phyloP scores from a whole-genome alignment of 495 filamentous ascomycete genomes.

The Xanthoparmelia taractica region DNA sequence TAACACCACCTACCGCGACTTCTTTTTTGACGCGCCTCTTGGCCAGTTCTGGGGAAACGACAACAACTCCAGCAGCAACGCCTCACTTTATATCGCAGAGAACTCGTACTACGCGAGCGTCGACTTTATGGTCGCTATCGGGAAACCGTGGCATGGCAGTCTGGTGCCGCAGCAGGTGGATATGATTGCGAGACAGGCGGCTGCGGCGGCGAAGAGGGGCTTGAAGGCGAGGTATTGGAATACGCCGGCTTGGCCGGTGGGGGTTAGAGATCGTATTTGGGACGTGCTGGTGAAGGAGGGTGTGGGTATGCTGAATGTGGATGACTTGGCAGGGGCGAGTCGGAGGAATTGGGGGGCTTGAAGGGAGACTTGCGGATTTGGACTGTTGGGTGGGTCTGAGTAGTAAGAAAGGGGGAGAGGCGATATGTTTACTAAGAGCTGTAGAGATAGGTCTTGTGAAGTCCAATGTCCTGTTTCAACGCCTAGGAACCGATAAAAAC shows the following conservation, averaged over 20 bases:
- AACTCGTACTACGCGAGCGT: constrained; percentile 41
- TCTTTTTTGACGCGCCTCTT: constrained; percentile 62
- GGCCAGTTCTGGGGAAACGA: constrained; percentile 30
- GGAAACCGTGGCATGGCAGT: constrained; percentile 29
- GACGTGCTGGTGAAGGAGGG: constrained; percentile 57
- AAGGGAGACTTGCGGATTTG: not conserved
- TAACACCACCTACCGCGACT: constrained; percentile 48
- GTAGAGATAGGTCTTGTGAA: too few relatives aligned
- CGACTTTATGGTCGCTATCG: constrained; percentile 36
- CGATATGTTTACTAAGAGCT: too few relatives aligned
- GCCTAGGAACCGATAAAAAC: too few relatives aligned
- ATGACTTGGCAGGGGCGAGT: constrained; percentile 49
- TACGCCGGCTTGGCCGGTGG: constrained; percentile 56
- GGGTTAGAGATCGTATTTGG: constrained; percentile 63
- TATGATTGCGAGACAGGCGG: constrained; percentile 52
- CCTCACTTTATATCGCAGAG: constrained; percentile 24
- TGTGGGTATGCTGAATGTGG: constrained; percentile 59
- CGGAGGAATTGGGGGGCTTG: constrained; percentile 34
- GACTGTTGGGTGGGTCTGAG: not conserved
- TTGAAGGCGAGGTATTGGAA: constrained; percentile 69
- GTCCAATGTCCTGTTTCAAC: too few relatives aligned
- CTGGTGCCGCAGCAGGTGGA: constrained; percentile 44
- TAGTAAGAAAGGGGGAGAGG: too few relatives aligned
- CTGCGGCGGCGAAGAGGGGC: constrained; percentile 52
- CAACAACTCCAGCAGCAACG: not conserved